A percentile compares a stretch with the other conserved stretches of the same genome.
These are phyloP conservation scores for Brassica incana DNA, from an alignment of 345 rosid species.

Conservation along the genomic window DNA sequence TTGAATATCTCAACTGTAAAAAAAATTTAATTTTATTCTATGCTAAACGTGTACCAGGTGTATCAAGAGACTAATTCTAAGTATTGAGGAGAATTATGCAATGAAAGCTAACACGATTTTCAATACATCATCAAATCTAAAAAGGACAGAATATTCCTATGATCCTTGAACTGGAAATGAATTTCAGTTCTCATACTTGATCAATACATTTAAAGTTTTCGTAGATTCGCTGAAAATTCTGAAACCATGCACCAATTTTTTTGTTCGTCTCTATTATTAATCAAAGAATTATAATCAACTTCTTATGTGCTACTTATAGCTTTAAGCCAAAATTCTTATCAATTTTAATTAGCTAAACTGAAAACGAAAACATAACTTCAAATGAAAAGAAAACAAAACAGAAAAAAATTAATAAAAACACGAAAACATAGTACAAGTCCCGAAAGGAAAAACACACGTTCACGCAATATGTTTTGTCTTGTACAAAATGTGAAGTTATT, in stretches of 20 bases:
- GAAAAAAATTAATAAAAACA: neutral
- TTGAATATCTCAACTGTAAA: no score
- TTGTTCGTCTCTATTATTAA: neutral
- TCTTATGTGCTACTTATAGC: neutral
- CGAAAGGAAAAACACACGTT: neutral
- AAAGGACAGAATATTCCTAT: neutral
- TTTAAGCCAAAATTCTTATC: neutral
- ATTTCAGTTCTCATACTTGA: neutral
- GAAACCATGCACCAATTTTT: neutral
- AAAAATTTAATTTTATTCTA: no score
- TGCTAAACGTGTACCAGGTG: neutral
- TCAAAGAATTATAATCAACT: neutral
- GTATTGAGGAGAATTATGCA: neutral
- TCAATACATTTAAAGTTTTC: neutral
- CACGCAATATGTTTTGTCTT: slow-evolving; percentile 16
- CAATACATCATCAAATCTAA: neutral
- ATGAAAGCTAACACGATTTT: neutral
- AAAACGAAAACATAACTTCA: neutral
- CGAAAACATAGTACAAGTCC: neutral
- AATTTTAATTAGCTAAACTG: neutral
- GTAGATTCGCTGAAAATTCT: neutral
- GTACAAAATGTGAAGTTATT: neutral
- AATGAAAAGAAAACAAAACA: neutral
- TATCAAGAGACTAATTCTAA: neutral
- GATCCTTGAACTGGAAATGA: neutral